A percentile compares a stretch with the other conserved stretches of the same genome.
These are phyloP conservation scores for Ceratocystis cubensis DNA, from an alignment of 2,329 filamentous ascomycete genomes.

Conservation along the genomic window DNA sequence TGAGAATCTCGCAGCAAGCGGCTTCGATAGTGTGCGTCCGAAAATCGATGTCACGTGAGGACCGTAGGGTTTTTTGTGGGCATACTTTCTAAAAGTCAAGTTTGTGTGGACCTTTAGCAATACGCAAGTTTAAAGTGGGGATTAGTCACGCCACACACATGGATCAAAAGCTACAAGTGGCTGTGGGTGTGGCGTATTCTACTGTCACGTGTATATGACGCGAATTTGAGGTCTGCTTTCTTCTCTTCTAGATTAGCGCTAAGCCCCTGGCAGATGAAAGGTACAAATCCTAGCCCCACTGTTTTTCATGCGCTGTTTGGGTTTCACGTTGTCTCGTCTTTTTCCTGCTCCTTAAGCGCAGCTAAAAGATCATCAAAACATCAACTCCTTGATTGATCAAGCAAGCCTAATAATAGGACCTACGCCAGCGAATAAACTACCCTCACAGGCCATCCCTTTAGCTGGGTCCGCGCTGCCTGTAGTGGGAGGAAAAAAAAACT, in stretches of 20 bases:
- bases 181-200: not conserved
- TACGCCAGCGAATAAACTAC: not conserved
- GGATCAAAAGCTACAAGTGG: not conserved
- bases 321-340: constrained; percentile 11
- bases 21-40: constrained; percentile 19
- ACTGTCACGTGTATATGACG: constrained; percentile 18
- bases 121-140: constrained; percentile 13
- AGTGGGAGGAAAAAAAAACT: not conserved
- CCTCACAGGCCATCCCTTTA: constrained; percentile 6
- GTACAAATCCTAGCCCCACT: constrained; percentile 16
- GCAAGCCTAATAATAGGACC: constrained; percentile 9
- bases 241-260: constrained; percentile 9
- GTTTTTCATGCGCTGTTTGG: constrained; percentile 9
- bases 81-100: constrained; percentile 12
- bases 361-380: constrained; percentile 13
- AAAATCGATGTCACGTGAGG: constrained; percentile 20
- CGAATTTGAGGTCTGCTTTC: constrained; percentile 6
- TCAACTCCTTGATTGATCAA: constrained; percentile 4
- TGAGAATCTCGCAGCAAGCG: constrained; percentile 20
- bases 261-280: constrained; percentile 20
- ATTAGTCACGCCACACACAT: not conserved
- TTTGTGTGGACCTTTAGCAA: constrained; percentile 18
- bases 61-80: constrained; percentile 21
- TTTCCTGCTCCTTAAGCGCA: not conserved
- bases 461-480: not conserved